Base-by-base conservation (phyloP, 805 yeast species). In the Trichomonascus vanleenenianus region DNA sequence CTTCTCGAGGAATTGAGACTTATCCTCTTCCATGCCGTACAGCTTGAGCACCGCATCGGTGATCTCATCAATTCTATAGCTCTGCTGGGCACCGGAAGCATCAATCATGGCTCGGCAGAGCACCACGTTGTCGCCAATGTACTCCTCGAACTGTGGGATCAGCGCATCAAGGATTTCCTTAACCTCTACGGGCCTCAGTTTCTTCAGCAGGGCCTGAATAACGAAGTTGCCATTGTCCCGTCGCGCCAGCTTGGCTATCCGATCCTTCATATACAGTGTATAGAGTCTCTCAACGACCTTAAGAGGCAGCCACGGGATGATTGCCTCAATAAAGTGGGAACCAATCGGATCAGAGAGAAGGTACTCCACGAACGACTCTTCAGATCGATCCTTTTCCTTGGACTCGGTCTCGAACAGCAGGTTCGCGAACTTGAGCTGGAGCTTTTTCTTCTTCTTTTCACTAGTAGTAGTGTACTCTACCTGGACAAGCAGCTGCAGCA, bases 281-380 rank as follows among this genome's bases (percentile, higher is more conserved):
- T 78, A 86, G 40, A 91, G 63, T 55, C 95, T 74, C 55, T 81
- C 84, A 16, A 84, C 75, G 58, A 78, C 80, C 52, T 78, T 82
- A 50, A 75, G 65, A 52, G 93, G 79, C 50, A 82, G 80, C 48
- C 74, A 75, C 40, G 74, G 76, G 43, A 89, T 70, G 9, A 80
- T 74, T 15, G 81, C 74, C 62, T 93, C 87, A 22, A 91, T 70
- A 68, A 93, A 91, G 64, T 88, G 97, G 1, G 95, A 83, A 0
- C 97, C 98, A n/a, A 89, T 86, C 1, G 94, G 71, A 58, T 88
- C 96, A 7, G 93, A 78, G 32, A 91, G 66, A 45, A 89, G 70
- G 56, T 83, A 84, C 60, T 88, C 96, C 27, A 89, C 81, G 61
- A 84, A 88, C 0, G 93, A 78, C 41, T 52, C 51, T 42, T 57